Conservation (phyloP, 768 basidiomycete species). For the Paxillus ammoniavirescens region DNA sequence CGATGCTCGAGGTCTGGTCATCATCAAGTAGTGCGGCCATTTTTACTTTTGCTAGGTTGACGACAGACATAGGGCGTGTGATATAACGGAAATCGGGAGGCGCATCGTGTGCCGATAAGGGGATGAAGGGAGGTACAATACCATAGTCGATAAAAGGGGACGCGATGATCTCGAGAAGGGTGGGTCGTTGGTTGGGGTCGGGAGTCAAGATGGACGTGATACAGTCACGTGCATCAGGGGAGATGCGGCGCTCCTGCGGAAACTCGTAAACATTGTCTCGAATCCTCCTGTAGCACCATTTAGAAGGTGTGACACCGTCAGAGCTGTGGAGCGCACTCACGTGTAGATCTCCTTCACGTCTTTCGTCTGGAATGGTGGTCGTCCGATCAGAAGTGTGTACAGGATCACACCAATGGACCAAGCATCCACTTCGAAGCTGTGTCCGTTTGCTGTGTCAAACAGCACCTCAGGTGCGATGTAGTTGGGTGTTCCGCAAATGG, state of each 20-base stretch:
- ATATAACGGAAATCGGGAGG: constrained; percentile 77
- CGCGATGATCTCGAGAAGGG: constrained; percentile 79
- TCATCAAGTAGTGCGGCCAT: constrained; percentile 63
- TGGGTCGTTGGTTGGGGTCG: constrained; percentile 79
- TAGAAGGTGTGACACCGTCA: background rate
- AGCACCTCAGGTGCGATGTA: constrained; percentile 98
- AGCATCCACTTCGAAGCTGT: constrained; percentile 97
- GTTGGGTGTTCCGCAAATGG: constrained; percentile 97
- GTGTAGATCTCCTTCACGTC: constrained; percentile 97
- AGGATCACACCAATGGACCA: constrained; percentile 98
- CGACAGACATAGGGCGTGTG: constrained; percentile 53
- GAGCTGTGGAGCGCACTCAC: constrained; percentile 39
- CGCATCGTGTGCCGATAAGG: constrained; percentile 70
- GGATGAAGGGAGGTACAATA: constrained; percentile 78
- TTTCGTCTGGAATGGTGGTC: constrained; percentile 98
- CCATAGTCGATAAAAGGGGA: constrained; percentile 84
- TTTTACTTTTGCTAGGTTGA: constrained; percentile 70
- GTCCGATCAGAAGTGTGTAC: constrained; percentile 90
- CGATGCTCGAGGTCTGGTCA: constrained; percentile 47
- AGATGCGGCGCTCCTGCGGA: constrained; percentile 72
- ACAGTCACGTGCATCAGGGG: constrained; percentile 69
- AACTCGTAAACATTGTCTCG: constrained; percentile 93
- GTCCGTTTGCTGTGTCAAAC: constrained; percentile 93
- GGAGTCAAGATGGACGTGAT: constrained; percentile 84
- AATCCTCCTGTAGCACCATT: constrained; percentile 63